Evolutionary conservation across 2,329 filamentous ascomycete species (phyloP).

Genomic region (Lecanicillium sp.): DNA sequence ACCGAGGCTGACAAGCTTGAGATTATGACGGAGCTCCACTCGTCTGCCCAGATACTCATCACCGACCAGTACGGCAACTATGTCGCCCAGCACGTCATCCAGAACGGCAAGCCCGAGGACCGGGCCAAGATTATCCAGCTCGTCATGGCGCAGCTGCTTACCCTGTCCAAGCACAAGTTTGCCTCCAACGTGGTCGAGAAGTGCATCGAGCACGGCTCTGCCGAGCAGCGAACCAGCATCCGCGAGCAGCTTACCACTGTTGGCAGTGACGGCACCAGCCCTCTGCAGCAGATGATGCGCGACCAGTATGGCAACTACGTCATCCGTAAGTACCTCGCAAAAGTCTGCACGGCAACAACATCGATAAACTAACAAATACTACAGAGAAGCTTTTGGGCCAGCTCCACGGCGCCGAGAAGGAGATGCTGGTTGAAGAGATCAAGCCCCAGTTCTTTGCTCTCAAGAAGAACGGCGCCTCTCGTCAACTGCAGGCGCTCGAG

Average conservation of each 20-base stretch:
- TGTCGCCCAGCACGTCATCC: conserved; percentile 86
- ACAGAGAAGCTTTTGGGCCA: conserved; percentile 71
- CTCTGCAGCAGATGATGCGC: conserved; percentile 72
- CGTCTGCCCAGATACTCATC: conserved; percentile 63
- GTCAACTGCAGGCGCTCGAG: conserved; percentile 42
- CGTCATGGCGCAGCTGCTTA: conserved; percentile 64
- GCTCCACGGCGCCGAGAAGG: conserved; percentile 52
- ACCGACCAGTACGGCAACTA: conserved; percentile 93
- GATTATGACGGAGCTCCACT: conserved; percentile 73
- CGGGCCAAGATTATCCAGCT: conserved; percentile 63
- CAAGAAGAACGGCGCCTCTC: conserved; percentile 57
- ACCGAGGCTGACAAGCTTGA: conserved; percentile 60
- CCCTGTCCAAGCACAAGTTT: conserved; percentile 87
- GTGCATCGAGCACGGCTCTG: conserved; percentile 67
- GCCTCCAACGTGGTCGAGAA: conserved; percentile 97
- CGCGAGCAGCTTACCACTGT: conserved; percentile 52
- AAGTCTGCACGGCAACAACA: too few relatives aligned
- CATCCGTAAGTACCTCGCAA: conserved; percentile 63
- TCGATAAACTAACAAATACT: conserved; percentile 10
- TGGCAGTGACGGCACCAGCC: conserved; percentile 57
- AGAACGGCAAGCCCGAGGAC: conserved; percentile 67
- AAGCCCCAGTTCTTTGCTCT: conserved; percentile 52
- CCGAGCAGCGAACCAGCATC: conserved; percentile 63
- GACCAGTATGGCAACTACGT: conserved; percentile 96
- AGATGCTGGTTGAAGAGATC: conserved; percentile 55